Base-by-base conservation (phyloP, 2,329 filamentous ascomycete genomes). In the Aspergillus brunneoviolaceus region DNA sequence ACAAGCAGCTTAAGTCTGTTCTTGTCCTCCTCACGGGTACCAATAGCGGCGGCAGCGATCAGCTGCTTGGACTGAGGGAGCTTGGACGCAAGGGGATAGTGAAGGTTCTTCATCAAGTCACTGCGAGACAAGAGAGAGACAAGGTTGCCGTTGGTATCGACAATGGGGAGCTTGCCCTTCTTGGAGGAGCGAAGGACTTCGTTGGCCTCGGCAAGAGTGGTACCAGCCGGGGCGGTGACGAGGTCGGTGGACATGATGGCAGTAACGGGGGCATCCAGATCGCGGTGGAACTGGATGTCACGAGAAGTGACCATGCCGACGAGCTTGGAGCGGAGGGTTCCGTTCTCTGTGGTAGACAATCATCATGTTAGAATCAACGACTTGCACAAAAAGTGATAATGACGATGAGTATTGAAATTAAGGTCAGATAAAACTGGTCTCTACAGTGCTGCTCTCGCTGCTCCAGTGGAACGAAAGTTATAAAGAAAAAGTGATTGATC, bases 391-490 rank as follows among this genome's bases (percentile, higher is more conserved):
- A 51, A 14, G 39, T n/a, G 14, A 49, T 29, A 31, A 25, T 16
- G 23, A 10, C 5, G 7, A 48, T 39, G 39, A 51, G n/a, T 35
- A 29, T 29, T 29, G 27, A 19, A 35, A 25, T 16, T 27, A 5
- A 60, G 54, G 61, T 85, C 82, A 85, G 80, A 79, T 76, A 75
- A 78, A 77, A 77, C 73, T 73, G 74, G 80, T 83, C 80, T 96
- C 92, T 91, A 86, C 92, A 96, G 82, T 85, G 91, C 90, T 85
- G 85, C 75, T 87, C 82, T 85, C 84, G 88, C 90, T 89, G 86
- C 89, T 96, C 85, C 91, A 92, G 95, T 94, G 94, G 95, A 99
- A 99, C 95, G 95, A 99, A 99, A 99, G 95, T 98, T 98, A 97
- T 90, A 86, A 82, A 76, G 72, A 72, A 81, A 80, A 82, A 78